Base-by-base conservation (phyloP, 75 land plant genomes). In the Pinus tabuliformis region DNA sequence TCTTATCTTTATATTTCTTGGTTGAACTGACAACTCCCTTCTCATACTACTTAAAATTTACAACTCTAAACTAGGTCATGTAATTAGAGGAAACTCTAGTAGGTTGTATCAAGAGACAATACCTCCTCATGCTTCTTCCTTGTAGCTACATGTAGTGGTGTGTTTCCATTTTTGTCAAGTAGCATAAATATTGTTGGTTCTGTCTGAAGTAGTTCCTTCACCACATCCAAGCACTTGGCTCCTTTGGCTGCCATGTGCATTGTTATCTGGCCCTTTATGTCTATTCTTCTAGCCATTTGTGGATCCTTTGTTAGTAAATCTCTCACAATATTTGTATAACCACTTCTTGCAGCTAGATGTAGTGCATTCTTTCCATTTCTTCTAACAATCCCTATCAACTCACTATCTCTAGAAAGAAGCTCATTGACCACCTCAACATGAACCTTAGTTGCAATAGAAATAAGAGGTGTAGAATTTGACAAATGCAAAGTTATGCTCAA, bases 241-340 rank as follows among this genome's bases (percentile, higher is more conserved):
- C 92, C 92, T 80, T 90, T 90, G 14, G 80, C 88, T 71, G 90
- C 92, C 92, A 90, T 90, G 75, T 90, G 92, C 70, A 90, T 54
- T 54, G 92, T 90, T 24, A 86, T 88, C 74, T 90, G 88, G 14
- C 92, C 88, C 74, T 90, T 90, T 79, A 78, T 90, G 59, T 90
- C 90, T 39, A 84, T 86, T 63, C 83, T 85, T 76, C 90, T 59
- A 24, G 90, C 92, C 76, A 90, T 75, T 26, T 86, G 86, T 9
- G 88, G 78, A 77, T 88, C 92, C 56, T 76, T 81, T 7, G 63
- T 73, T 59, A 90, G 88, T 62, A 90, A 72, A 21, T 79, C 86
- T 58, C 74, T 86, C 3, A 83, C 90, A 58, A 90, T 82, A 0
- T 81, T 88, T 9, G 66, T 85, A 78, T 86, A 88, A 28, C 92